Percentiles rank a stretch among this genome's conserved stretches.
These are phyloP conservation scores for Epicoccum nigrum DNA, from an alignment of 2,329 filamentous ascomycete species.

Conservation along the genomic window DNA sequence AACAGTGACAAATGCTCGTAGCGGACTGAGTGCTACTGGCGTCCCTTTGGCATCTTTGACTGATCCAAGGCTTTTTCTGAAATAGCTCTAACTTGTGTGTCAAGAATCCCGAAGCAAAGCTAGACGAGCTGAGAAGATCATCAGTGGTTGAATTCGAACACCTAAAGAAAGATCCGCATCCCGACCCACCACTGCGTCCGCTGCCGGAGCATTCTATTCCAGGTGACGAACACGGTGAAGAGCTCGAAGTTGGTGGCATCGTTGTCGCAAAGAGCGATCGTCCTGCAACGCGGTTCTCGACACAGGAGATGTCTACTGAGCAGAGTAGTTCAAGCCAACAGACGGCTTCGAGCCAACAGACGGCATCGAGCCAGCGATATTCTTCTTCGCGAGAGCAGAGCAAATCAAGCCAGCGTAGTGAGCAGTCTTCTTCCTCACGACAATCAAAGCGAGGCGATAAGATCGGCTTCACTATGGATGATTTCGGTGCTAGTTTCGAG, in stretches of 20 bases:
- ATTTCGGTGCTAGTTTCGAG: slow-evolving; percentile 23
- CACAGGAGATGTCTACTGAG: slow-evolving; percentile 3
- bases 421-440: slow-evolving; percentile 4
- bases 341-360: slow-evolving; percentile 6
- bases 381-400: too few species aligned
- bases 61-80: slow-evolving; percentile 29
- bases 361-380: too few species aligned
- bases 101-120: slow-evolving; percentile 55
- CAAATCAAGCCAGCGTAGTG: slow-evolving; percentile 1
- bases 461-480: slow-evolving; percentile 26
- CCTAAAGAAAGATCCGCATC: slow-evolving; percentile 42
- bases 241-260: slow-evolving; percentile 15
- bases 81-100: slow-evolving; percentile 36
- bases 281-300: slow-evolving; percentile 12
- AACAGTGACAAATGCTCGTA: slow-evolving; percentile 8
- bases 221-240: slow-evolving; percentile 15
- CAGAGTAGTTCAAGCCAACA: slow-evolving; percentile 6
- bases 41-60: slow-evolving; percentile 41
- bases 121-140: slow-evolving; percentile 55
- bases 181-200: slow-evolving; percentile 38
- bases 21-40: slow-evolving; percentile 31
- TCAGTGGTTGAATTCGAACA: slow-evolving; percentile 53
- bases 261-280: slow-evolving; percentile 14
- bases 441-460: slow-evolving; percentile 23
- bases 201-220: slow-evolving; percentile 47